These are phyloP conservation scores for Zasmidium citrigriseum DNA, from an alignment of 2,329 filamentous ascomycete species.

Conservation along the genomic window DNA sequence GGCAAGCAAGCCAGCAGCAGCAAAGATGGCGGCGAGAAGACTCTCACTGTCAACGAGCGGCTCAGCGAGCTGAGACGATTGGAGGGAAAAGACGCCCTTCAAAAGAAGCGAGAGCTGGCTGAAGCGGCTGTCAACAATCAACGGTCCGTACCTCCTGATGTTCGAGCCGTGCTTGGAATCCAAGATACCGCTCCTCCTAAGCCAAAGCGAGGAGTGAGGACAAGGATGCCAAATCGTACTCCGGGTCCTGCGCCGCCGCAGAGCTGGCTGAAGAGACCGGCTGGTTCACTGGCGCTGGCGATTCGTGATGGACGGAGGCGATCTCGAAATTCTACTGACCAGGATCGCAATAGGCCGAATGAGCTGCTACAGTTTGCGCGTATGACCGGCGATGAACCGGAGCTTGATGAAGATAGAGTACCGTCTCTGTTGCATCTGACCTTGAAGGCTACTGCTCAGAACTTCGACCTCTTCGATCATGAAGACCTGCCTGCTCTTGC, in stretches of 20 bases:
- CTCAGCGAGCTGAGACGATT: conserved; percentile 49
- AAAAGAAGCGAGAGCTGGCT: conserved; percentile 46
- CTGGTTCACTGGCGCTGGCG: conserved; percentile 22
- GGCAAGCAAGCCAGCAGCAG: conserved; percentile 40
- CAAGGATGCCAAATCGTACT: conserved; percentile 35
- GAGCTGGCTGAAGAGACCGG: conserved; percentile 45
- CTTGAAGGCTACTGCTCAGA: conserved; percentile 55
- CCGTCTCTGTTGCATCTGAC: conserved; percentile 52
- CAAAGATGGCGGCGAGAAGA: conserved; percentile 21
- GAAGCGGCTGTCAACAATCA: conserved; percentile 42
- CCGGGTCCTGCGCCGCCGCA: conserved; percentile 49
- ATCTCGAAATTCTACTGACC: conserved; percentile 13
- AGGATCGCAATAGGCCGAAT: conserved; percentile 28
- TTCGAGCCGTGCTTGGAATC: conserved; percentile 47
- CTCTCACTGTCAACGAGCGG: conserved; percentile 46
- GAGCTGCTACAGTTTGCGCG: conserved; percentile 28
- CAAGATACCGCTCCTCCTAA: conserved; percentile 48
- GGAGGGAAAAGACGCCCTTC: conserved; percentile 37
- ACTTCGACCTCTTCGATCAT: conserved; percentile 59
- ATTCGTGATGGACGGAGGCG: conserved; percentile 21
- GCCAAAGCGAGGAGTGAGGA: conserved; percentile 43
- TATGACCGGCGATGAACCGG: conserved; percentile 17
- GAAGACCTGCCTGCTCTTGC: conserved; percentile 59
- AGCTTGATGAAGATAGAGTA: conserved; percentile 8
- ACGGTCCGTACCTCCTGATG: conserved; percentile 46